Evolutionary conservation across 108 stramenopile genomes (phyloP).

Genomic region (Cyclotella cryptica): DNA sequence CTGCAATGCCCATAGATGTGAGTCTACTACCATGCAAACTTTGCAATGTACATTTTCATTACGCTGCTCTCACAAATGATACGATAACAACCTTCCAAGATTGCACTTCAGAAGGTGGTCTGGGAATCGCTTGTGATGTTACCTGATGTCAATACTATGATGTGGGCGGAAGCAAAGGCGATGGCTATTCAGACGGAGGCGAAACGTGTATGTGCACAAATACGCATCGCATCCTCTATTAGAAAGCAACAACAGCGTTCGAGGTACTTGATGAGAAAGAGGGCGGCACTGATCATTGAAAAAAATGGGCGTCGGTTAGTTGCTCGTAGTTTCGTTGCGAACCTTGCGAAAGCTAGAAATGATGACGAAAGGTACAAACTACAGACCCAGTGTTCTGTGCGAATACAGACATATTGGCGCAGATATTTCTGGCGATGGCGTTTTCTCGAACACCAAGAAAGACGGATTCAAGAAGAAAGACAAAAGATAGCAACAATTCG

Average conservation of each 20-base stretch:
- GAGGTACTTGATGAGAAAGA: slow-evolving; percentile 29
- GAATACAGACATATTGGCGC: slow-evolving; percentile 40
- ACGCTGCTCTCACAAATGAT: slow-evolving; percentile 4
- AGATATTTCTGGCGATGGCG: slow-evolving; percentile 43
- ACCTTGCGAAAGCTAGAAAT: slow-evolving; percentile 20
- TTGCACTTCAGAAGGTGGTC: slow-evolving; percentile 37
- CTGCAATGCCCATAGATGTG: slow-evolving; percentile 30
- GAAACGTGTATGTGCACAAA: slow-evolving; percentile 53
- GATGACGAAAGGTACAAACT: slow-evolving; percentile 28
- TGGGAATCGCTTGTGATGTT: slow-evolving; percentile 59
- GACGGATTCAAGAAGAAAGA: slow-evolving; percentile 13
- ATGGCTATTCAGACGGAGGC: slow-evolving; percentile 59
- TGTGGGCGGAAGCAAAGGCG: slow-evolving; percentile 61
- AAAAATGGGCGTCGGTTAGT: slow-evolving; percentile 35
- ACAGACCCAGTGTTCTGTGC: slow-evolving; percentile 23
- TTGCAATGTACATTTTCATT: not conserved
- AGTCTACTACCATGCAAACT: not conserved
- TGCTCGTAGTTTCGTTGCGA: slow-evolving; percentile 23
- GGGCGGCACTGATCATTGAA: slow-evolving; percentile 26
- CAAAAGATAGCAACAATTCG: slow-evolving; percentile 28
- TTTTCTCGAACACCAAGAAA: slow-evolving; percentile 30
- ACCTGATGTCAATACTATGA: slow-evolving; percentile 56
- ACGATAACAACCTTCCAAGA: slow-evolving; percentile 8
- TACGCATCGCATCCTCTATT: slow-evolving; percentile 44
- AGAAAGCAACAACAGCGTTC: slow-evolving; percentile 26